Evolutionary conservation across 2,329 filamentous ascomycete genomes (phyloP).

Genomic region (Nakataea oryzae): DNA sequence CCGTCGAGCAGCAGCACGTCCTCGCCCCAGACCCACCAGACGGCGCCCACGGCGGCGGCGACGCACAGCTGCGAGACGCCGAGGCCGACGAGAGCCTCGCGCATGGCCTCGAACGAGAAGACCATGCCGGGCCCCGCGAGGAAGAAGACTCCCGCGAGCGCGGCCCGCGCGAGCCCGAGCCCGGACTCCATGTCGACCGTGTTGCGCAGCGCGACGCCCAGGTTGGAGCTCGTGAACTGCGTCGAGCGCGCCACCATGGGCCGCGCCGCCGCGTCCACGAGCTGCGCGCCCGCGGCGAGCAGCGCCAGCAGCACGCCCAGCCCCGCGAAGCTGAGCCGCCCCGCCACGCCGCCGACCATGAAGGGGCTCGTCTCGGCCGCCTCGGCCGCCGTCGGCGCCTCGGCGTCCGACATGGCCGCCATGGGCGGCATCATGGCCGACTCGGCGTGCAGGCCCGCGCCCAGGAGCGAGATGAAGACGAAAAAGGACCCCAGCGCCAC

Average conservation of each 20-base stretch:
- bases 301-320: slow-evolving; percentile 35
- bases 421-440: slow-evolving; percentile 20
- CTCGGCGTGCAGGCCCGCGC: slow-evolving; percentile 32
- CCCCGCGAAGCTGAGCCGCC: slow-evolving; percentile 25
- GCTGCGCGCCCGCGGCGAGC: slow-evolving; percentile 29
- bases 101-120: slow-evolving; percentile 23
- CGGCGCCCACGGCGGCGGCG: slow-evolving; percentile 17
- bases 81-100: slow-evolving; percentile 27
- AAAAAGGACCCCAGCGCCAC: slow-evolving; percentile 26
- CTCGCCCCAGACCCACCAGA: slow-evolving; percentile 33
- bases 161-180: slow-evolving; percentile 26
- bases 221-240: slow-evolving; percentile 35
- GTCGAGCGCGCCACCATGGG: slow-evolving; percentile 36
- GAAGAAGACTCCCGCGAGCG: slow-evolving; percentile 31
- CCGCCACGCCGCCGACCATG: slow-evolving; percentile 14
- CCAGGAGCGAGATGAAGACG: slow-evolving; percentile 28
- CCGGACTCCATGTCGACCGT: slow-evolving; percentile 37
- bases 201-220: slow-evolving; percentile 32
- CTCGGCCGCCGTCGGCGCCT: slow-evolving; percentile 19
- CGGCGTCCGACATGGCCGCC: slow-evolving; percentile 11
- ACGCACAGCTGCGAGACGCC: slow-evolving; percentile 29
- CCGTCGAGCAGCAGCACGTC: slow-evolving; percentile 32
- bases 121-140: slow-evolving; percentile 29
- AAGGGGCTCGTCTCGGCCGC: slow-evolving; percentile 13
- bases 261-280: slow-evolving; percentile 27